A percentile compares a stretch with the other conserved stretches of the same genome.
Evolutionary conservation across 2,329 filamentous ascomycete genomes (phyloP).

Genomic region (Penicillium expansum): DNA sequence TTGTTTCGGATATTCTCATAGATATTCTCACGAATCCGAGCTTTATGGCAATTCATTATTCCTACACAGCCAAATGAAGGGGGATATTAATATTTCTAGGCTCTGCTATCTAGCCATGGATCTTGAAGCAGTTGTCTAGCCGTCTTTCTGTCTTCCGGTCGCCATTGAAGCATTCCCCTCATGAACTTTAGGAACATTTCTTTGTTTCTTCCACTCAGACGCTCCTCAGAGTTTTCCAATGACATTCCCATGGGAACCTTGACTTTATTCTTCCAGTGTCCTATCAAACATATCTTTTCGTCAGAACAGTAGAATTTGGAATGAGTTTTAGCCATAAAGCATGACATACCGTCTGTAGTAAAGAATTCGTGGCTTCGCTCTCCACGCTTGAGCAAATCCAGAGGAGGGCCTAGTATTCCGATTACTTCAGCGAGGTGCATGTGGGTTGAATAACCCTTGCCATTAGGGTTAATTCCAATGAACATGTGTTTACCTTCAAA

Average conservation of each 20-base stretch:
- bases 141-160: slow-evolving; percentile 17
- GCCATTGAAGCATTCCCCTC: slow-evolving; percentile 16
- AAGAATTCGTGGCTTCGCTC: slow-evolving; percentile 42
- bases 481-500: slow-evolving; percentile 40
- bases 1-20: not conserved
- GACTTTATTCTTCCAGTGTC: slow-evolving; percentile 11
- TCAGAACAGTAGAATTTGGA: not conserved
- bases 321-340: not conserved
- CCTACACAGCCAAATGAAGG: not conserved
- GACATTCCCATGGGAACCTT: not conserved
- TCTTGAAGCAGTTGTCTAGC: slow-evolving; percentile 15
- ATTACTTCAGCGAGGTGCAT: slow-evolving; percentile 49
- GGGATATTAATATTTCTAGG: not conserved
- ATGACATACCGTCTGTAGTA: slow-evolving; percentile 35
- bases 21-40: not conserved
- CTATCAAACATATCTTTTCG: not conserved
- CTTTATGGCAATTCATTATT: not conserved
- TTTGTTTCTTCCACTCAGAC: slow-evolving; percentile 11
- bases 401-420: slow-evolving; percentile 44
- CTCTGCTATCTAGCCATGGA: slow-evolving; percentile 4
- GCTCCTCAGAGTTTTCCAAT: slow-evolving; percentile 1
- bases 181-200: slow-evolving; percentile 16
- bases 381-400: slow-evolving; percentile 34
- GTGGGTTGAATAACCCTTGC: slow-evolving; percentile 36
- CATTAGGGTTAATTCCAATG: slow-evolving; percentile 36